phyloP scores from a whole-genome alignment of 2,329 filamentous ascomycete genomes.

The Neopestalotiopsis sp. region DNA sequence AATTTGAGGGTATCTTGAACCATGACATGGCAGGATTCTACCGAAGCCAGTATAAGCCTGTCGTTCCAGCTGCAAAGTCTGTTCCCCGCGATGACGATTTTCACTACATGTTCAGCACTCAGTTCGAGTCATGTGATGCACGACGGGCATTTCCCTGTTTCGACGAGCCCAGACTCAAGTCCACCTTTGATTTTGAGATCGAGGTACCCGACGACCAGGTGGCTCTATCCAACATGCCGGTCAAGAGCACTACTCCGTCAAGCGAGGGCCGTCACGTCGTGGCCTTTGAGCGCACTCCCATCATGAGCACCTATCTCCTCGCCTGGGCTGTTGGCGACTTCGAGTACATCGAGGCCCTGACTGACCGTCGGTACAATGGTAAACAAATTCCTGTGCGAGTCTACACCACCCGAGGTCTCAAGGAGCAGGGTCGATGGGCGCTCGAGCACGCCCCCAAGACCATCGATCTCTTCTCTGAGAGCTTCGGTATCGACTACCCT shows the following conservation, averaged over 20 bases:
- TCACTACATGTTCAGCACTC: slow-evolving; percentile 87
- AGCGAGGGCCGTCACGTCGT: slow-evolving; percentile 74
- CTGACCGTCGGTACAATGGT: slow-evolving; percentile 87
- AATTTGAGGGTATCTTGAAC: slow-evolving; percentile 84
- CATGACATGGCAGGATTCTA: slow-evolving; percentile 94
- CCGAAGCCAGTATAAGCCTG: slow-evolving; percentile 90
- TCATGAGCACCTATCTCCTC: slow-evolving; percentile 91
- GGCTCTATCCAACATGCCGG: slow-evolving; percentile 94
- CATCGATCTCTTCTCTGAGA: slow-evolving; percentile 95
- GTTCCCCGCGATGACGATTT: slow-evolving; percentile 76
- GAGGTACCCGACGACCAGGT: slow-evolving; percentile 89
- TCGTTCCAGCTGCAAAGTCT: slow-evolving; percentile 72
- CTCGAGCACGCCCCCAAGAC: slow-evolving; percentile 90
- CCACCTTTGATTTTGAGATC: slow-evolving; percentile 91
- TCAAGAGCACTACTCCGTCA: slow-evolving; percentile 69
- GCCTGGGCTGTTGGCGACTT: slow-evolving; percentile 98
- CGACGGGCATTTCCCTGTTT: slow-evolving; percentile 96
- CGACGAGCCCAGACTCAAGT: slow-evolving; percentile 96
- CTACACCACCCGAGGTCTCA: slow-evolving; percentile 93
- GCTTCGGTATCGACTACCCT: slow-evolving; percentile 92
- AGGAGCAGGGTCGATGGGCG: slow-evolving; percentile 89
- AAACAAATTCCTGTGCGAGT: slow-evolving; percentile 91
- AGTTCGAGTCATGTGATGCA: slow-evolving; percentile 97
- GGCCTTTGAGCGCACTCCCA: slow-evolving; percentile 80
- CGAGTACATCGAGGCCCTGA: slow-evolving; percentile 92